Conservation (phyloP, 108 stramenopile species). For the Skeletonema potamos region DNA sequence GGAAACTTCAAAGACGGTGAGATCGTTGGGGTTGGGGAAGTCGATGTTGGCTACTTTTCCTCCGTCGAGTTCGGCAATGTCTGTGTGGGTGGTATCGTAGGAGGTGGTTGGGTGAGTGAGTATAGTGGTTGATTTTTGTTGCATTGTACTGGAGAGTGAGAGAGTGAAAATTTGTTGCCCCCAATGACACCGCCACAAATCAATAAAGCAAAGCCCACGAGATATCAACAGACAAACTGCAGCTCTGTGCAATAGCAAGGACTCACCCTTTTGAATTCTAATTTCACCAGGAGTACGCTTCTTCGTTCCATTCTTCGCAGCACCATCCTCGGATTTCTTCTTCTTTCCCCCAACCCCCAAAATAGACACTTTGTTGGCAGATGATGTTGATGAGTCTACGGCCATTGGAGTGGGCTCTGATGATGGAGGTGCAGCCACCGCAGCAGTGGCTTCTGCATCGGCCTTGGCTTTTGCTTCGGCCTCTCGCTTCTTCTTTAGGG, state of each 20-base stretch:
- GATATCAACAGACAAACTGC: neutral
- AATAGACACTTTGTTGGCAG: conserved; percentile 55
- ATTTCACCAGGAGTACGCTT: conserved; percentile 97
- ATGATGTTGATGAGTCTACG: conserved; percentile 6
- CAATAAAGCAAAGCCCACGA: neutral
- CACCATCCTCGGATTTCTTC: conserved; percentile 49
- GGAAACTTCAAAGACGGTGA: conserved; percentile 89
- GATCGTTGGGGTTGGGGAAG: conserved; percentile 96
- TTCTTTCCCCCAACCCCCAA: conserved; percentile 87
- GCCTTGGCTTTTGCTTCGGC: conserved; percentile 67
- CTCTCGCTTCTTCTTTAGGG: conserved; percentile 89
- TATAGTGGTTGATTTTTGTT: too few relatives aligned
- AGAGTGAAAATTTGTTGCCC: neutral
- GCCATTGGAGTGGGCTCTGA: conserved; percentile 28
- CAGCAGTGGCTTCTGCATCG: conserved; percentile 48
- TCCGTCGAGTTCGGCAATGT: conserved; percentile 98
- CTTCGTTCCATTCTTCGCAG: conserved; percentile 40
- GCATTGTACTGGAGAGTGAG: too few relatives aligned
- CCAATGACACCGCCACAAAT: neutral
- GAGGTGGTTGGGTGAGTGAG: neutral
- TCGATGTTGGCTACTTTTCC: conserved; percentile 94
- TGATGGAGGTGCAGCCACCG: conserved; percentile 21
- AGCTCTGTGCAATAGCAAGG: neutral
- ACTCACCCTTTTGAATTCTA: conserved; percentile 96
- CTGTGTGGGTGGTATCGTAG: conserved; percentile 41